These are phyloP conservation scores for Rhizophagus sp. DNA, from an alignment of 192 early-diverging fungal genomes.

Conservation along the genomic window DNA sequence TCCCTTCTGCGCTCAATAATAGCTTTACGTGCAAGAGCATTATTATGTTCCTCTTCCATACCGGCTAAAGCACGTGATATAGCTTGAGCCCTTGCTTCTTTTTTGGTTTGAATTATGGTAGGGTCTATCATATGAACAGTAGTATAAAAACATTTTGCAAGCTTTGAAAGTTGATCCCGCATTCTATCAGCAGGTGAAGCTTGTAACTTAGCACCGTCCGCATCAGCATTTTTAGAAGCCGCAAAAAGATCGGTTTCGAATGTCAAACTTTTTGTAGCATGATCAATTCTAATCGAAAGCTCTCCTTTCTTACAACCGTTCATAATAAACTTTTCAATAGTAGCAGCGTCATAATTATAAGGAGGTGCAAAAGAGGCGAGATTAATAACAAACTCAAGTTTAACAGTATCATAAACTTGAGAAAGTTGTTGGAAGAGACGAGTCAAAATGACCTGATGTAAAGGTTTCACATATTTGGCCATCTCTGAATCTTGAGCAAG, in stretches of 20 bases:
- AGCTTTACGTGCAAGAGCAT: slow-evolving; percentile 71
- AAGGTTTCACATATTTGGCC: slow-evolving; percentile 86
- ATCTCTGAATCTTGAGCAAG: slow-evolving; percentile 74
- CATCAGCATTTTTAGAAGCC: slow-evolving; percentile 70
- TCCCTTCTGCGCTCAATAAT: slow-evolving; percentile 89
- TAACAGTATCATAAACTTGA: slow-evolving; percentile 97
- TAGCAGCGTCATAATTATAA: slow-evolving; percentile 80
- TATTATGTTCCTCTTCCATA: slow-evolving; percentile 82
- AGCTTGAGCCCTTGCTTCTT: slow-evolving; percentile 63
- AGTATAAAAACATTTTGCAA: slow-evolving; percentile 84
- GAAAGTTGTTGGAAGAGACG: slow-evolving; percentile 96
- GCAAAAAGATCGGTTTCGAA: slow-evolving; percentile 93
- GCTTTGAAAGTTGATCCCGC: slow-evolving; percentile 86
- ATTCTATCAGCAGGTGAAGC: slow-evolving; percentile 88
- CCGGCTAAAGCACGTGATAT: slow-evolving; percentile 71
- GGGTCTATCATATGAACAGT: slow-evolving; percentile 87
- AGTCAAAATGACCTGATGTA: slow-evolving; percentile 97
- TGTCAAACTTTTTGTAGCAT: slow-evolving; percentile 82
- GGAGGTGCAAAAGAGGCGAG: slow-evolving; percentile 87
- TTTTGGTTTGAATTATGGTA: slow-evolving; percentile 62
- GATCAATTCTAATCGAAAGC: slow-evolving; percentile 93
- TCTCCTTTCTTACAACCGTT: slow-evolving; percentile 96
- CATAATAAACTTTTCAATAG: slow-evolving; percentile 99
- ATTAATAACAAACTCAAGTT: slow-evolving; percentile 90
- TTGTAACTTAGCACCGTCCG: slow-evolving; percentile 82